phyloP scores from a whole-genome alignment of 148 eudicot species.

The Amaranthus cruentus region DNA sequence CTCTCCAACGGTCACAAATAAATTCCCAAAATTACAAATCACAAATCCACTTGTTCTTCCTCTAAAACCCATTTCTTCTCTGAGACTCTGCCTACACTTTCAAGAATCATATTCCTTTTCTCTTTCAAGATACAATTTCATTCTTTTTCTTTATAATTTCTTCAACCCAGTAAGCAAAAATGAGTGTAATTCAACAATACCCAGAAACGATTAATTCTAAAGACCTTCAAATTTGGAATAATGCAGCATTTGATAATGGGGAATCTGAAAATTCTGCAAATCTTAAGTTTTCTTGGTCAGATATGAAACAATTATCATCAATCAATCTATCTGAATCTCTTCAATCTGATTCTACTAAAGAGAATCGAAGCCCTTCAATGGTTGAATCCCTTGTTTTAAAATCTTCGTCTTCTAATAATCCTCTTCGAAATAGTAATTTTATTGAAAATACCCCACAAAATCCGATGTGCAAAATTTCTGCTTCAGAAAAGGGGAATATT shows the following conservation, averaged over 20 bases:
- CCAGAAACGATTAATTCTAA: constrained; percentile 40
- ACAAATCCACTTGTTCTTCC: not conserved
- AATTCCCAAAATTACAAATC: not conserved
- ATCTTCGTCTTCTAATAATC: constrained; percentile 29
- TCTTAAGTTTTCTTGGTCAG: constrained; percentile 25
- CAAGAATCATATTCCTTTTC: not conserved
- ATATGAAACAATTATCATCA: constrained; percentile 26
- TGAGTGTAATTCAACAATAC: constrained; percentile 27
- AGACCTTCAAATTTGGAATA: constrained; percentile 77
- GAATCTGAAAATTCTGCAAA: constrained; percentile 30
- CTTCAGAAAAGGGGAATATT: constrained; percentile 15
- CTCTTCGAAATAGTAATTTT: constrained; percentile 22
- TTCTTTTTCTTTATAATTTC: not conserved
- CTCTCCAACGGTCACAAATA: constrained; percentile 29
- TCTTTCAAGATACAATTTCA: not conserved
- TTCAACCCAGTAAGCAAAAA: not conserved
- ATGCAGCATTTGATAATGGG: constrained; percentile 62
- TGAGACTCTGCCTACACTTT: not conserved
- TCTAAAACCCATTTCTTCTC: constrained; percentile 1
- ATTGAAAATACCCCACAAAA: constrained; percentile 22
- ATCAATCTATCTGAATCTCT: constrained; percentile 36
- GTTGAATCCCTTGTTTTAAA: constrained; percentile 25
- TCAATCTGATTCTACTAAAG: constrained; percentile 52
- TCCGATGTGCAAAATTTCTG: constrained; percentile 18
- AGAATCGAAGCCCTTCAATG: constrained; percentile 38